Base-by-base conservation (phyloP, 2,329 filamentous ascomycete genomes). In the Pseudogymnoascus sp. region DNA sequence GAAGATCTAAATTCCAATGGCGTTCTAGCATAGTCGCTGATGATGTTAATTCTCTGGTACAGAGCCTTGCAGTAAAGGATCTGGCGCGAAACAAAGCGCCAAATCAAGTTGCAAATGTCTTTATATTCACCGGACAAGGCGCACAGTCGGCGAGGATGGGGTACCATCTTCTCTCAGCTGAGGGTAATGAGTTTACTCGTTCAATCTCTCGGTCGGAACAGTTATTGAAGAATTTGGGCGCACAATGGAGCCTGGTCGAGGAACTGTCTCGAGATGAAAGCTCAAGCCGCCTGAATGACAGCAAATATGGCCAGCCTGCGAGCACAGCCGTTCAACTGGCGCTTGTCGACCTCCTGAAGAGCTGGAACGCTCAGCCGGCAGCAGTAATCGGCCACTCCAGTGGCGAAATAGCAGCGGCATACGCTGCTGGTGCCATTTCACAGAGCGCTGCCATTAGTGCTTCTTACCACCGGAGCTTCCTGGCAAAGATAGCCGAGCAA, bases 341-440 rank as follows among this genome's bases (percentile, higher is more conserved):
- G 1, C 68, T 83, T 1, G 74, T 78, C 0, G 72, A 78, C 14
- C 71, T 83, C 3, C 71, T 83, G 0, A 38, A 74, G 19, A 74
- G 75, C 2, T 79, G 74, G 71, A 75, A 73, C 1, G 69, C 81
- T 24, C 67, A 62, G 5, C 76, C 78, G 0, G 59, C 65, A 0
- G 72, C 71, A 0, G 78, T 81, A 0, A 71, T 75, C 2, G 78
- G 80, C 1, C 80, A 82, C 66, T 81, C 78, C 1, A 76, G 72
- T 41, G 80, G 80, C 10, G 80, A 82, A 63, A 81, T 82, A 26
- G 79, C 68, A 1, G 79, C 79, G 6, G 79, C 79, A 0, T 81
- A 78, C 61, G 73, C 78, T 0, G 69, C 75, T 2, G 76, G 75
- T 3, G 68, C 68, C 0, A 38, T 78, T 1, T 71, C 70, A 10